phyloP scores from a whole-genome alignment of 2,329 filamentous ascomycete species.

The Ramularia endophylla region DNA sequence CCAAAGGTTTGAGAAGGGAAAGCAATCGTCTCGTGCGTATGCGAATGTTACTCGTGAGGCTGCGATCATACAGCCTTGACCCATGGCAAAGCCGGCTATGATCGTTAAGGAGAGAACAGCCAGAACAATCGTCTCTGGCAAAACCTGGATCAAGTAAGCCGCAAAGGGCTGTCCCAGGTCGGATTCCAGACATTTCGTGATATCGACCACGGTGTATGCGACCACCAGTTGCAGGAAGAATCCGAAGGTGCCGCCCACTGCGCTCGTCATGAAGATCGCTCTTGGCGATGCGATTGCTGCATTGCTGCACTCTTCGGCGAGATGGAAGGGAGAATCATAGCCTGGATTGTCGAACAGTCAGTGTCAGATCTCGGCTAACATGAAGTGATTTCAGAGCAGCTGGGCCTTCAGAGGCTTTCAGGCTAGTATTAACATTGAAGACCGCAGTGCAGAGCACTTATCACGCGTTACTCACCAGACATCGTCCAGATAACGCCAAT shows the following conservation, averaged over 20 bases:
- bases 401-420: too few relatives aligned
- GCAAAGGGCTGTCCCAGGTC: conserved; percentile 30
- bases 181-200: conserved; percentile 26
- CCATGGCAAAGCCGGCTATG: conserved; percentile 29
- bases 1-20: conserved; percentile 25
- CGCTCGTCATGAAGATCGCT: conserved; percentile 30
- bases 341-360: too few relatives aligned
- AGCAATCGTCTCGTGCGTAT: conserved; percentile 28
- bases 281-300: conserved; percentile 29
- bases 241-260: conserved; percentile 25
- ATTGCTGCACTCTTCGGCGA: conserved; percentile 31
- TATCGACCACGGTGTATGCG: conserved; percentile 28
- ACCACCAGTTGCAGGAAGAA: conserved; percentile 28
- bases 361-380: conserved; percentile 30
- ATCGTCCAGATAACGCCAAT: too few relatives aligned
- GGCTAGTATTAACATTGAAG: too few relatives aligned
- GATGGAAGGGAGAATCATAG: conserved; percentile 31
- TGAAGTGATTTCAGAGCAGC: too few relatives aligned
- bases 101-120: conserved; percentile 30
- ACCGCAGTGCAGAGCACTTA: too few relatives aligned
- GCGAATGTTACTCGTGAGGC: conserved; percentile 27
- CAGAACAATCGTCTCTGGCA: conserved; percentile 26
- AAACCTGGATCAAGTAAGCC: conserved; percentile 28
- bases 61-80: conserved; percentile 27
- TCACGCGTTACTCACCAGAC: too few relatives aligned